Base-by-base conservation (phyloP, 768 basidiomycete species). In the Tylopilus sp. region DNA sequence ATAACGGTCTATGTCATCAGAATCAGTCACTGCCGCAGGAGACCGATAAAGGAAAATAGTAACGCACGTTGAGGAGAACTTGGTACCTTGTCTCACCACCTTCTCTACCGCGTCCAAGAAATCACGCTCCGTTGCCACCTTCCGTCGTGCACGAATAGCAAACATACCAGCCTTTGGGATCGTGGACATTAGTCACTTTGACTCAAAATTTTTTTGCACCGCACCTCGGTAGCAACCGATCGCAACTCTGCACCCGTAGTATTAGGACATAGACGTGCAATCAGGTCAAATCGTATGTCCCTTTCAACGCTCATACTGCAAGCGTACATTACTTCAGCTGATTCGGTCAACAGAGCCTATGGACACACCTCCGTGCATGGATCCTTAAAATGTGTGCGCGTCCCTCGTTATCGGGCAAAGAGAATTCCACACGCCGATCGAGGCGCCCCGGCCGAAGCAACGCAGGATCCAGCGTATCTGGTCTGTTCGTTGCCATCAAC, bases 401-500 rank as follows among this genome's bases (percentile, higher is more conserved):
- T 17, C 97, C 97, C 62, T 98, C 97, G 49, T 86, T 87, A 71
- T 99, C 92, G 7, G 97, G 95, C 56, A 98, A 70, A 23, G 87
- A 85, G 69, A 99, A 99, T 65, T 99, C 97, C 20, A 99, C 88
- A n/a, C 95, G 85, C 58, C 97, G 83, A 71, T 99, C 97, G 33
- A 99, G 76, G 64, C 97, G 89, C 44, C 97, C 97, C 15, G 97
- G 97, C 48, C 97, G 87, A 45, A 99, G 76, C 31, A 99, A 76
- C 6, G 97, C 97, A 52, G 97, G 97, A 70, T 99, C 97, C 41
- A 99, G 81, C 1, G 97, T 98, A 70, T 99, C 97, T 18, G 97
- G 97, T 70, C 95, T 95, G 75, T 99, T 98, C 7, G 97, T 98
- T 26, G 97, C 97, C 97, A 99, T 99, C 51, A 99, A 78, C 20